Base-by-base conservation (phyloP, 164 flowering plant species). In the Brasenia schreberi region DNA sequence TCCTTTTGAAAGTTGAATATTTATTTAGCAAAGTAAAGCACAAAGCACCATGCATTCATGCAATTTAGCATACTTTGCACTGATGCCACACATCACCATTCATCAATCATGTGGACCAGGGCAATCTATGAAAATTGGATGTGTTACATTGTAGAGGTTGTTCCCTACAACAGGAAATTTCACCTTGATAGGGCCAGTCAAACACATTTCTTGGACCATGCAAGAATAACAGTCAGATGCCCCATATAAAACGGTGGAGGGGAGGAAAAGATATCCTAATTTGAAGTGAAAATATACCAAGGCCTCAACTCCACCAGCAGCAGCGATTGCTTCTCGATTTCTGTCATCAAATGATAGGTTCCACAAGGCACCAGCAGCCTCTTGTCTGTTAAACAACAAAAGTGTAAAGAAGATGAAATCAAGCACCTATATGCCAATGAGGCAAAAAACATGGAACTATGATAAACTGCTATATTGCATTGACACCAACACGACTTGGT, bases 321-420 rank as follows among this genome's bases (percentile, higher is more conserved):
- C 87, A 61, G 99, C 97, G 79, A 95, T 95, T 62, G 96, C 92
- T 82, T 95, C 99, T 62, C 99, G 85, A 72, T 95, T 95, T 71
- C 96, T 82, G 74, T 95, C 99, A 80, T 92, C 97, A 82, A 90
- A 92, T 67, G 99, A 92, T 65, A 95, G 74, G 77, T 95, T 95
- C 99, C 99, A 95, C 70, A 95, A 73, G 42, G 99, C 99, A 73
- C 99, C 99, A 74, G 99, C 99, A 71, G 99, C 97, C 78, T 92
- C 99, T 77, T 95, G 97, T 82, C 98, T 94, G 81, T 71, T 73
- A n/a, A 11, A 49, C 10, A 14, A 9, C 56, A 49, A 49, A 49
- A 49, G 56, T 14, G 16, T 49, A 3, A 49, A 49, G 16, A 49
- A 49, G 16, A 49, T 9, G 10, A 49, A 49, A 49, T 49, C 12